These are phyloP conservation scores for Hypoxylon crocopeplum DNA, from an alignment of 495 filamentous ascomycete species.

Conservation along the genomic window DNA sequence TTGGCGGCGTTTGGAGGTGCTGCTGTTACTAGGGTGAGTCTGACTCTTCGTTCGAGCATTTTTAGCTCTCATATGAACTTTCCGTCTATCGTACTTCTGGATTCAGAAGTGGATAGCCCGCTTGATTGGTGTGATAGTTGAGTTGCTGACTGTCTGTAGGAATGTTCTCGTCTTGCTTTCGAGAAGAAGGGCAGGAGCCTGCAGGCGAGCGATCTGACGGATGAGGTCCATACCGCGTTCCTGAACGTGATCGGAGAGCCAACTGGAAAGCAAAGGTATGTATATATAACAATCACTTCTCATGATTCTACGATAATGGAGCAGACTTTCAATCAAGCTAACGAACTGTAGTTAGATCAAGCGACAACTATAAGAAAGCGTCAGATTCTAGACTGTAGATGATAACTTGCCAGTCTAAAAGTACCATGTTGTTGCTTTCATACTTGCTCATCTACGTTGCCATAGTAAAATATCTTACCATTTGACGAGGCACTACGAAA, in stretches of 20 bases:
- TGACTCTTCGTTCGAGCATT: not conserved
- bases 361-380: not conserved
- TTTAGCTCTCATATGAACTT: too few species aligned
- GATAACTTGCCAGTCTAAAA: not conserved
- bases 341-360: slow-evolving; percentile 24
- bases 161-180: slow-evolving; percentile 89
- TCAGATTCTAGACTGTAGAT: slow-evolving; percentile 17
- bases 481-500: too few species aligned
- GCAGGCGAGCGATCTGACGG: slow-evolving; percentile 94
- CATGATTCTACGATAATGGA: not conserved
- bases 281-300: too few species aligned
- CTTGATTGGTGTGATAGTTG: too few species aligned
- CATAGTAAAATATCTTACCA: too few species aligned
- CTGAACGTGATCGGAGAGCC: slow-evolving; percentile 73
- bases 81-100: too few species aligned
- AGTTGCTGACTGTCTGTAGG: slow-evolving; percentile 55
- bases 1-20: slow-evolving; percentile 87
- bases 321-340: too few species aligned
- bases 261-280: slow-evolving; percentile 12
- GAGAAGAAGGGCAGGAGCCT: slow-evolving; percentile 85
- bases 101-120: too few species aligned
- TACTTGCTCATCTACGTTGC: not conserved
- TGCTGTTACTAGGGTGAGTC: slow-evolving; percentile 74
- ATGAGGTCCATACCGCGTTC: slow-evolving; percentile 86
- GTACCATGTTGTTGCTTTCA: not conserved